Conservation (phyloP, 2,329 filamentous ascomycete genomes). For the Lecanicillium sp. region DNA sequence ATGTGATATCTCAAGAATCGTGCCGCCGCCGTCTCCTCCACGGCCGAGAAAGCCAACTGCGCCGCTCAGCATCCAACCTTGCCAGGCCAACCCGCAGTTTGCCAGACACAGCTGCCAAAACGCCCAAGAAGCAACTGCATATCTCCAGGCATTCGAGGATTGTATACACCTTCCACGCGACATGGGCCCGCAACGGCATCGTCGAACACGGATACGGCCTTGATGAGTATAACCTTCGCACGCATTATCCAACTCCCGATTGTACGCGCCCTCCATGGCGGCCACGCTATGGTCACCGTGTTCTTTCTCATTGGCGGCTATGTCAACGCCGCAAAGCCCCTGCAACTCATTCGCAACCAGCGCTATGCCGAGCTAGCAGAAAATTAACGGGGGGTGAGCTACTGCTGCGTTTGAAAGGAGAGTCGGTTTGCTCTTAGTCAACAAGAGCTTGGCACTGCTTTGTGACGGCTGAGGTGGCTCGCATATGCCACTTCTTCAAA, state of each 20-base stretch:
- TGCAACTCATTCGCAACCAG: not conserved
- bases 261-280: constrained; percentile 6
- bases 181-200: not conserved
- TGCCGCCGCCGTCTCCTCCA: not conserved
- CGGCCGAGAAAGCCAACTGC: not conserved
- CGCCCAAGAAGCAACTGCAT: not conserved
- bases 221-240: constrained; percentile 1
- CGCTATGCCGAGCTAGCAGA: constrained; percentile 1
- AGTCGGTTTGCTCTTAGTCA: too few species aligned
- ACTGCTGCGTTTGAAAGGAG: too few species aligned
- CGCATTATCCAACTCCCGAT: constrained; percentile 9
- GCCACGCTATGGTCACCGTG: constrained; percentile 10
- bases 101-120: not conserved
- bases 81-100: not conserved
- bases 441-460: too few species aligned
- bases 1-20: constrained; percentile 4
- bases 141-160: constrained; percentile 3
- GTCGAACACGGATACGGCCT: constrained; percentile 6
- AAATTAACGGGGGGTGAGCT: too few species aligned
- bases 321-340: constrained; percentile 1
- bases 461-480: too few species aligned
- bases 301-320: constrained; percentile 11
- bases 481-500: too few species aligned
- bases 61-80: not conserved
- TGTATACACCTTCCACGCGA: constrained; percentile 3